Evolutionary conservation across 768 basidiomycete genomes (phyloP).

Genomic region (Russula vinacea): DNA sequence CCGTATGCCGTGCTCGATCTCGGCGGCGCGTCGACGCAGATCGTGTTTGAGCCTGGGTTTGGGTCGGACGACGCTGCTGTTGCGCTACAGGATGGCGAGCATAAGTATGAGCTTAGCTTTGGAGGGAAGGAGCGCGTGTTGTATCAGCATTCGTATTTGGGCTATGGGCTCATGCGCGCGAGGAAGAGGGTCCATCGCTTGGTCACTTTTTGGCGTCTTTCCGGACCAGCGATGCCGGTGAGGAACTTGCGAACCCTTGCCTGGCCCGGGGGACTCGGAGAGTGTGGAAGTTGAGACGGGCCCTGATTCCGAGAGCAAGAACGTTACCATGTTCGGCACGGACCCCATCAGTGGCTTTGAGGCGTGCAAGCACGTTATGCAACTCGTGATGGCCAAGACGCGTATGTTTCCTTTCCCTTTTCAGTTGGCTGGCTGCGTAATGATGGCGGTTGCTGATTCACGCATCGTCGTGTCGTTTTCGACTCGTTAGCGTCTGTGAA

Average conservation of each 20-base stretch:
- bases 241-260: constrained; percentile 73
- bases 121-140: constrained; percentile 67
- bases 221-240: constrained; percentile 36
- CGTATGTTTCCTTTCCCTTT: constrained; percentile 51
- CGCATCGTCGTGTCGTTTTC: too few species aligned
- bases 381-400: constrained; percentile 94
- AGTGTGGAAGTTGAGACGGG: constrained; percentile 56
- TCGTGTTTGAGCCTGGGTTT: constrained; percentile 87
- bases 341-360: constrained; percentile 83
- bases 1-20: constrained; percentile 93
- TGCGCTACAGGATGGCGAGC: constrained; percentile 73
- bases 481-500: constrained; percentile 64
- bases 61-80: constrained; percentile 38
- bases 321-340: constrained; percentile 83
- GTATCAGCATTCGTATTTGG: constrained; percentile 98
- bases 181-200: constrained; percentile 81
- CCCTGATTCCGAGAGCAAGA: constrained; percentile 37
- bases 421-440: background rate
- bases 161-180: constrained; percentile 92
- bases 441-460: background rate
- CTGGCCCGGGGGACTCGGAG: constrained; percentile 63
- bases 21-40: constrained; percentile 96
- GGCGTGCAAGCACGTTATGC: constrained; percentile 77
- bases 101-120: constrained; percentile 83
- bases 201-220: constrained; percentile 75